Percentiles rank a stretch among this genome's conserved stretches.
Evolutionary conservation across 2,329 filamentous ascomycete species (phyloP).

Genomic region (Blumeria hordei): DNA sequence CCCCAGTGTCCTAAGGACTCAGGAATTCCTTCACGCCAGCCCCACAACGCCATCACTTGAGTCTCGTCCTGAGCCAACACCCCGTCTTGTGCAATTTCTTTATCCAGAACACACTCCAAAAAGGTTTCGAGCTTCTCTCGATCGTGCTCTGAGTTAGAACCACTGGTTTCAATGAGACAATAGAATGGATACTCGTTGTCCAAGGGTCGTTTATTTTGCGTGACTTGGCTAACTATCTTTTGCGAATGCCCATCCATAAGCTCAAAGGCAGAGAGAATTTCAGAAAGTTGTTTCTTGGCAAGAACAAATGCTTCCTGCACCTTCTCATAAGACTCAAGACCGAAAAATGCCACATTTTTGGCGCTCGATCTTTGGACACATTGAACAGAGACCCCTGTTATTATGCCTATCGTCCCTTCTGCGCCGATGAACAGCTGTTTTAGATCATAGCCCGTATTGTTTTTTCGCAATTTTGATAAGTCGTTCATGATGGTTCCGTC

Average conservation of each 20-base stretch:
- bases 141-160: constrained; percentile 84
- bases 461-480: constrained; percentile 72
- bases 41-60: constrained; percentile 66
- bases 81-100: constrained; percentile 69
- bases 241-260: constrained; percentile 82
- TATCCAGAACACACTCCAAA: constrained; percentile 74
- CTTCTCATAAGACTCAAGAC: constrained; percentile 72
- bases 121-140: constrained; percentile 74
- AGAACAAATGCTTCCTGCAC: constrained; percentile 67
- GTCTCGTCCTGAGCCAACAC: constrained; percentile 86
- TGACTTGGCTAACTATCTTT: constrained; percentile 48
- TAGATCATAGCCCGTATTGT: constrained; percentile 95
- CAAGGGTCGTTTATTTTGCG: constrained; percentile 54
- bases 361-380: constrained; percentile 73
- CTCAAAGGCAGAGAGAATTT: constrained; percentile 94
- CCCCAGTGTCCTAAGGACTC: constrained; percentile 78
- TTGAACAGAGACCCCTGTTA: constrained; percentile 72
- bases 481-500: constrained; percentile 85
- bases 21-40: constrained; percentile 79
- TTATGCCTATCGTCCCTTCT: constrained; percentile 84
- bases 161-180: constrained; percentile 87
- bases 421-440: constrained; percentile 93
- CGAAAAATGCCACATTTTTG: constrained; percentile 87
- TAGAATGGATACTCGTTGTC: constrained; percentile 80
- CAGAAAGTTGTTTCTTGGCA: constrained; percentile 71